Percentiles rank a stretch among this genome's conserved stretches.
Evolutionary conservation across 768 basidiomycete genomes (phyloP).

Genomic region (Melanogaster broomeanus): DNA sequence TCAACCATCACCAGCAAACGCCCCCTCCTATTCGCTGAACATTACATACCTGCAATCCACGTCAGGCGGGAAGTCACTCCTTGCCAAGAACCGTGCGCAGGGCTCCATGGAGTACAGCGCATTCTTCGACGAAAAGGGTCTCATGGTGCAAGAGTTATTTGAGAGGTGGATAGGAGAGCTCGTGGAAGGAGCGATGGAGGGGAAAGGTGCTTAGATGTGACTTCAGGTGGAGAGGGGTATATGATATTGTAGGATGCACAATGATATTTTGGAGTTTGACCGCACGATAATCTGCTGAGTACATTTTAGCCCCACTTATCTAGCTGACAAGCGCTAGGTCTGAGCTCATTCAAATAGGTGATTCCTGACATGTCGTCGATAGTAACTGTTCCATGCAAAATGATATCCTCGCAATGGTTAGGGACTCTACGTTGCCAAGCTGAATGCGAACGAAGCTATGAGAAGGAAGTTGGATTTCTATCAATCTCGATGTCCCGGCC

Average conservation of each 20-base stretch:
- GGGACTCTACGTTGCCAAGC: too few species aligned
- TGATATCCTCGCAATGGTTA: too few species aligned
- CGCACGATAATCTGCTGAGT: not conserved
- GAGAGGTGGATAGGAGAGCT: slow-evolving; percentile 78
- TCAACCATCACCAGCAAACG: slow-evolving; percentile 35
- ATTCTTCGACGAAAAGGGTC: slow-evolving; percentile 83
- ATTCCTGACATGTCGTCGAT: too few species aligned
- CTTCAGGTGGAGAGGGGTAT: slow-evolving; percentile 7
- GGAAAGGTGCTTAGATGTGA: slow-evolving; percentile 47
- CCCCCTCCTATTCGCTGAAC: slow-evolving; percentile 69
- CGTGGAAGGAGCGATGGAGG: slow-evolving; percentile 74
- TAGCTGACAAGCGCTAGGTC: too few species aligned
- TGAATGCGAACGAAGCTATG: too few species aligned
- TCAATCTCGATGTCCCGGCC: too few species aligned
- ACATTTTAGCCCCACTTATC: too few species aligned
- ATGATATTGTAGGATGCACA: slow-evolving; percentile 32
- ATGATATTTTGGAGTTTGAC: slow-evolving; percentile 19
- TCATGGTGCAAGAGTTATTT: slow-evolving; percentile 73
- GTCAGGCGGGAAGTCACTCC: slow-evolving; percentile 82
- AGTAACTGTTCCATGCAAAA: too few species aligned
- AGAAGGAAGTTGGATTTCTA: too few species aligned
- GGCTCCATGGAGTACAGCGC: slow-evolving; percentile 60
- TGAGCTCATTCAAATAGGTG: too few species aligned
- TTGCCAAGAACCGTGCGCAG: slow-evolving; percentile 66
- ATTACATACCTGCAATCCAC: slow-evolving; percentile 77